Base-by-base conservation (phyloP, 106 monocot species). In the Platanthera guangdongensis region DNA sequence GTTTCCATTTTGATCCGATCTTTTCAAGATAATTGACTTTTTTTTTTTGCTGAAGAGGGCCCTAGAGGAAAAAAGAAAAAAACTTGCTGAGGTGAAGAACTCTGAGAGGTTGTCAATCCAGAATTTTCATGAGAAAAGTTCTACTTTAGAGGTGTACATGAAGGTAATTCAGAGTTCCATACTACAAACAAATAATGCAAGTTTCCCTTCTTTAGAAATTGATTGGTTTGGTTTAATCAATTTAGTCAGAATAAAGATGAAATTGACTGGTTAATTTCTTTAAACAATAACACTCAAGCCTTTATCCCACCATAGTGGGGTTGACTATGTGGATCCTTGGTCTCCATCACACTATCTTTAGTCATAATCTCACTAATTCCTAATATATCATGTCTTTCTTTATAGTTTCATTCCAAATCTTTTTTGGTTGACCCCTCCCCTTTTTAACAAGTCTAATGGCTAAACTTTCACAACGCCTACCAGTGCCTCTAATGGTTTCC, bases 31-130 rank as follows among this genome's bases (percentile, higher is more conserved):
- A 32, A 11, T 18, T 59, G 21, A 47, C n/a, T n/a, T n/a, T 15
- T 48, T 70, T 7, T 15, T 70, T 50, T 72, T 62, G 25, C 10
- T 76, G 30, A 78, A 92, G 92, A 85, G 79, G 62, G 78, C 83
- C 30, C 85, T 92, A 47, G 89, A 92, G 52, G 92, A 89, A 82
- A 92, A 90, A 65, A 90, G 87, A 73, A 15, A 71, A 47, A 77
- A 76, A 32, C 80, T 81, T 57, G 74, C 45, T 77, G 87, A 87
- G 50, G 78, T 81, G 54, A 85, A 87, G 65, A 85, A 83, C 50
- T 59, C 76, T 13, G 90, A 87, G 78, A 90, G 81, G 77, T 22
- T 78, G 50, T 79, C 82, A 73, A 79, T 76, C 72, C 83, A 83
- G 59, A 85, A 50, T 79, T 77, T 83, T 47, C 90, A 87, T 75